A percentile compares a stretch with the other conserved stretches of the same genome.
Conservation (phyloP, 202 grass and related monocot genomes). For the Elaeis oleifera region DNA sequence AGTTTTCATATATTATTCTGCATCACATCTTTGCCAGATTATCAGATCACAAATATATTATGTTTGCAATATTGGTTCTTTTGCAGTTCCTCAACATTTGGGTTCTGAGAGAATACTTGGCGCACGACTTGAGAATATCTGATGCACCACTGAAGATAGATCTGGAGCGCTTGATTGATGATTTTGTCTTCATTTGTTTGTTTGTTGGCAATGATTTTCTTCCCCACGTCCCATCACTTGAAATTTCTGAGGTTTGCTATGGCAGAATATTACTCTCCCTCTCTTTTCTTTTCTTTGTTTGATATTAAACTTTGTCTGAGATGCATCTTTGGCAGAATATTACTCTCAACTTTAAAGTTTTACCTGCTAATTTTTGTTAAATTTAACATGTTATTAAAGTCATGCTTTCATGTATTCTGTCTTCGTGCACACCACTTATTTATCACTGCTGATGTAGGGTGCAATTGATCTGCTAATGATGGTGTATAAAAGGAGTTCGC, state of each 20-base stretch:
- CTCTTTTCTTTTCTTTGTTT: too few relatives aligned
- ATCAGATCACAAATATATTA: neutral
- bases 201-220: conserved; percentile 80
- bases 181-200: conserved; percentile 59
- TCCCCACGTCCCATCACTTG: conserved; percentile 46
- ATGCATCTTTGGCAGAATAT: too few relatives aligned
- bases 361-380: too few relatives aligned
- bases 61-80: neutral
- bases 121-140: conserved; percentile 39
- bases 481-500: conserved; percentile 40
- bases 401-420: too few relatives aligned
- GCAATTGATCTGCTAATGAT: conserved; percentile 40
- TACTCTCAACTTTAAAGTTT: too few relatives aligned
- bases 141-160: conserved; percentile 26
- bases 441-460: conserved; percentile 14
- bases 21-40: conserved; percentile 10
- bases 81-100: conserved; percentile 63
- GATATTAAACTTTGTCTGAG: too few relatives aligned
- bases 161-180: conserved; percentile 49
- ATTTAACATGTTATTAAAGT: too few relatives aligned
- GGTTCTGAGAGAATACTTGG: conserved; percentile 60
- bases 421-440: too few relatives aligned
- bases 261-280: too few relatives aligned
- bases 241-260: conserved; percentile 46
- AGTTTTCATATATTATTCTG: conserved; percentile 25